A percentile compares a stretch with the other conserved stretches of the same genome.
Evolutionary conservation across 2,329 filamentous ascomycete species (phyloP).

Genomic region (Colletotrichum sidae): DNA sequence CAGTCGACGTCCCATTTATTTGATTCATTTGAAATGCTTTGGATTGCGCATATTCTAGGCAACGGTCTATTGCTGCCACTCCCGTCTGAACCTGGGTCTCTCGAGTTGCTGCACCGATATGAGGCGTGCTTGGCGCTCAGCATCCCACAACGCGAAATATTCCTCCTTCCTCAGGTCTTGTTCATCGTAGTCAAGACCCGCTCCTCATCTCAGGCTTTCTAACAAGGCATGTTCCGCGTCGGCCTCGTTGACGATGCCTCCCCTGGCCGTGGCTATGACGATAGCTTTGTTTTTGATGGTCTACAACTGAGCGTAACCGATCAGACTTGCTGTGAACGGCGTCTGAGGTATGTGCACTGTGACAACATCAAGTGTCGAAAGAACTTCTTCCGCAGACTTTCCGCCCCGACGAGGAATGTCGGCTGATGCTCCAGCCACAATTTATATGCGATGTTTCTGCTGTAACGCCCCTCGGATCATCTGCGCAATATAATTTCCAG

Average conservation of each 20-base stretch:
- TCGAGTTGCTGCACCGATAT: constrained; percentile 58
- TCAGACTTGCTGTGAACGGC: constrained; percentile 45
- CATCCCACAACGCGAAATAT: constrained; percentile 49
- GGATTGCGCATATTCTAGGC: constrained; percentile 39
- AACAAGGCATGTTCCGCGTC: constrained; percentile 47
- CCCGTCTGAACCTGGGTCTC: constrained; percentile 47
- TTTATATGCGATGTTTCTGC: constrained; percentile 50
- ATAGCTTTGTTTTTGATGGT: constrained; percentile 53
- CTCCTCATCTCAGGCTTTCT: constrained; percentile 51
- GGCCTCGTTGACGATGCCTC: constrained; percentile 53
- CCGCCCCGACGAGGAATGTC: constrained; percentile 48
- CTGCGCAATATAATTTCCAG: constrained; percentile 49
- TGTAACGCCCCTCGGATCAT: constrained; percentile 52
- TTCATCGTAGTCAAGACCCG: constrained; percentile 54
- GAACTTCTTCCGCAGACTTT: constrained; percentile 46
- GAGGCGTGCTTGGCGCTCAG: constrained; percentile 55
- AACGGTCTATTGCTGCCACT: constrained; percentile 41
- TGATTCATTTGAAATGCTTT: not conserved
- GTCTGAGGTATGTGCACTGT: constrained; percentile 53
- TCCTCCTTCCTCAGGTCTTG: constrained; percentile 50
- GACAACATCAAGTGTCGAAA: constrained; percentile 48
- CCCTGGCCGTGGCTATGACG: constrained; percentile 53
- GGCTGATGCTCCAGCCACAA: constrained; percentile 49
- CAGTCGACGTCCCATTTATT: not conserved
- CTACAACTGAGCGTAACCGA: constrained; percentile 45